Base-by-base conservation (phyloP, 208 protist species). In the Balamuthia mandrillaris region DNA sequence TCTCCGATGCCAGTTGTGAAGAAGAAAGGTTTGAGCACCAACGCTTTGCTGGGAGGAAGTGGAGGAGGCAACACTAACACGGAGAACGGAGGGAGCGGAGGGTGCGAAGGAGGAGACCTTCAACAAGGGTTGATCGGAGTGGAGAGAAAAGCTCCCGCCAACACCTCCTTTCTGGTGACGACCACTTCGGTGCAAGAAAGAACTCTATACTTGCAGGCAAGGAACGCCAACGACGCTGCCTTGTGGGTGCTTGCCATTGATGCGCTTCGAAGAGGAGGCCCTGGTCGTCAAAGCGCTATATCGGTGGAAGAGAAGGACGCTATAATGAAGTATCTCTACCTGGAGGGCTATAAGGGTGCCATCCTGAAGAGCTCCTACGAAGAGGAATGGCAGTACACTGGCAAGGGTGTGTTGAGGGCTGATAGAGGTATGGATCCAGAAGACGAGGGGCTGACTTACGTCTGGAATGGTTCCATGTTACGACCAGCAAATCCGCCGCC, bases 311-410 rank as follows among this genome's bases (percentile, higher is more conserved):
- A 88, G 86, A 88, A 68, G 68, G 51, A 79, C 45, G 44, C n/a
- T n/a, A n/a, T 88, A 79, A 77, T 88, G 84, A 56, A 66, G 29
- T 65, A 39, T 83, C 41, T 85, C 54, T 68, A 85, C 70, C 74
- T 83, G 56, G 75, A 84, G 84, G 79, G 35, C 51, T 85, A 74
- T 61, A 88, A 85, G 78, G 86, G 86, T 39, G 86, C 77, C 65
- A 79, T 88, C 47, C 63, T 88, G 24, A 88, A 88, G 63, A 78
- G 45, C 18, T 88, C 86, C 37, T 78, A 74, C 78, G 86, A 88
- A 18, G 86, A 88, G 44, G 86, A 88, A 52, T 88, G 86, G 86
- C 56, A 37, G n/a, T 88, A 88, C 52, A 77, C 66, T 44, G 37
- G 44, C 47, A 77, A 85, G 52, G 86, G 86, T 45, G 79, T 85